Evolutionary conservation across 1,284 basidiomycete genomes (phyloP), one percentile per base, ranked within the genome.

Genomic region (Boletus albobrunnescens): DNA sequence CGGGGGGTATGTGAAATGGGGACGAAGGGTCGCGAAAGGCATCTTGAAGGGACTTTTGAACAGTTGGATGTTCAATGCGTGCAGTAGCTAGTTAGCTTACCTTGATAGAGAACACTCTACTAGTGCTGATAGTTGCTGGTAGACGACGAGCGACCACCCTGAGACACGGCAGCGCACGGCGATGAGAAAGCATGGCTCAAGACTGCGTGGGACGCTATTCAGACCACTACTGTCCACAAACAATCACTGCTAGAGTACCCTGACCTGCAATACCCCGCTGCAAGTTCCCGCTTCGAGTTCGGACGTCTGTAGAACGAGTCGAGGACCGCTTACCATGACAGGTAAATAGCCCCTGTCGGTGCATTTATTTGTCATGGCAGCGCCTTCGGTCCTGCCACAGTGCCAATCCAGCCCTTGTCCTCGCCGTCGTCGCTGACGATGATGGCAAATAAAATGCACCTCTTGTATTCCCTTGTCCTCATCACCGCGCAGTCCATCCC

Each of bases 11-110:
- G 54, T 86, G 72, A 57, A 76, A 86, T 11, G 84, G 84, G 2
- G 84, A 84, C 1, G 71, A 67, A 0, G 81, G 79, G 52, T 85
- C 78, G n/a, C 74, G 73, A 57, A 86, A 87, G 11, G 77, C 76
- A 12, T 74, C 74, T 59, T 76, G 79, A 4, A 86, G 71, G 23
- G 67, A 71, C 76, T 79, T 53, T 17, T 10, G 31, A 20, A 39
- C 23, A 13, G 13, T 41, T 24, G 8, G 14, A 28, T 12, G 17
- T 41, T 41, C 40, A 30, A 30, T 37, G 6, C 9, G 12, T 17
- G 19, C n/a, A n/a, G n/a, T n/a, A n/a, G n/a, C n/a, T n/a, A n/a
- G 17, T 5, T 7, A 17, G 17, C 50, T 39, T 14, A 60, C 65
- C 55, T 68, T 59, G 27, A 67, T 48, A 1, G 62, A 64, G 11